phyloP scores from a whole-genome alignment of 345 rosid species.

The Ceriops decandra region DNA sequence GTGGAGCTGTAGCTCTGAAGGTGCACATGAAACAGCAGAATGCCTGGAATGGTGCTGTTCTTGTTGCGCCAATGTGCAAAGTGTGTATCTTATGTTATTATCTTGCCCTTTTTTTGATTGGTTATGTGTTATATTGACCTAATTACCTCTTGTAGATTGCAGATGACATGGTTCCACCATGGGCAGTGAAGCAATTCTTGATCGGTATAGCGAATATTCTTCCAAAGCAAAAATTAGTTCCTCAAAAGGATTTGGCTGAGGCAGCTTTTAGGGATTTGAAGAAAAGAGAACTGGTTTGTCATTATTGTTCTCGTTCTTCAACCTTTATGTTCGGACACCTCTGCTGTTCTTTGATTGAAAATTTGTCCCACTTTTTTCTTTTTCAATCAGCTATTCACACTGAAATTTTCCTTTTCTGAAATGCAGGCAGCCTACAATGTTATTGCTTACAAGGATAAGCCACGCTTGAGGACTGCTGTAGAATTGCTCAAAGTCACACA shows the following conservation, averaged over 20 bases:
- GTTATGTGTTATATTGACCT: not conserved
- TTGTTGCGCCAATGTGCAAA: slow-evolving; percentile 98
- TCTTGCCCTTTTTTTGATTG: not conserved
- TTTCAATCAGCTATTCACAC: not conserved
- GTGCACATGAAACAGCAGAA: slow-evolving; percentile 77
- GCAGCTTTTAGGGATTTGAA: slow-evolving; percentile 65
- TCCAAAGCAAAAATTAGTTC: slow-evolving; percentile 82
- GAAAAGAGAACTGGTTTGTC: slow-evolving; percentile 60
- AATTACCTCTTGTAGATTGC: slow-evolving; percentile 51
- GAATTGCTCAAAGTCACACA: slow-evolving; percentile 72
- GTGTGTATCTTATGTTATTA: slow-evolving; percentile 38
- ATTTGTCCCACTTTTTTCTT: not conserved
- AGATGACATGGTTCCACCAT: slow-evolving; percentile 84
- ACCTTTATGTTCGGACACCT: not conserved
- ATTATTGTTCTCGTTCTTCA: not conserved
- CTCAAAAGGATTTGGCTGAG: slow-evolving; percentile 90
- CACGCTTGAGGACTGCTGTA: slow-evolving; percentile 66
- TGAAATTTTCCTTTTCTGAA: not conserved
- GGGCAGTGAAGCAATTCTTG: slow-evolving; percentile 50
- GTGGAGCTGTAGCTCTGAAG: slow-evolving; percentile 95
- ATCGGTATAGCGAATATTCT: slow-evolving; percentile 69
- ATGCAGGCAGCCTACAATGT: slow-evolving; percentile 71
- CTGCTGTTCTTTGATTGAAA: not conserved
- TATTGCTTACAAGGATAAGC: slow-evolving; percentile 75
- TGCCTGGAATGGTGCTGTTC: slow-evolving; percentile 86